Evolutionary conservation across 2,329 filamentous ascomycete species (phyloP).

Genomic region (Graphilbum sp.): DNA sequence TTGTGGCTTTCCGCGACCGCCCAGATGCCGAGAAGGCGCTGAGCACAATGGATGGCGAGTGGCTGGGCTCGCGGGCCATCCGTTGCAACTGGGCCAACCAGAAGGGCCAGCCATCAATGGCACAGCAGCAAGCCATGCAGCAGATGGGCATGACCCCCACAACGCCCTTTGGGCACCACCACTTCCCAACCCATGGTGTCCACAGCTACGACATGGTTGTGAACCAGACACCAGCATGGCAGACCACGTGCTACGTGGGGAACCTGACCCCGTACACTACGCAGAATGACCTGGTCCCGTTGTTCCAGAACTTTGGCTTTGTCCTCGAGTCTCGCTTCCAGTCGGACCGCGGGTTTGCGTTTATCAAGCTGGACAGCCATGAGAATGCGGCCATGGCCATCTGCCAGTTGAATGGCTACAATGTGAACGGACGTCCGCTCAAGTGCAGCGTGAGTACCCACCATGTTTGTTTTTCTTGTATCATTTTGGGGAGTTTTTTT

Average conservation of each 20-base stretch:
- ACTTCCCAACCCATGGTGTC: constrained; percentile 92
- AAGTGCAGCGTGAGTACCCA: constrained; percentile 84
- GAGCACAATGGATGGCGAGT: constrained; percentile 97
- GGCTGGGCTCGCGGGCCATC: constrained; percentile 94
- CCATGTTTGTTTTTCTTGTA: not conserved
- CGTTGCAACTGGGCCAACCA: constrained; percentile 99
- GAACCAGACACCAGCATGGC: constrained; percentile 88
- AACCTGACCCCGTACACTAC: constrained; percentile 94
- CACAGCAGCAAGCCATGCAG: constrained; percentile 91
- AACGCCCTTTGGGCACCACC: constrained; percentile 89
- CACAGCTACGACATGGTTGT: constrained; percentile 97
- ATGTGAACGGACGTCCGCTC: constrained; percentile 87
- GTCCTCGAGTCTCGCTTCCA: constrained; percentile 97
- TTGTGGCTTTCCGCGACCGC: constrained; percentile 92
- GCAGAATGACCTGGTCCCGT: constrained; percentile 86
- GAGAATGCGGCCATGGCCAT: constrained; percentile 98
- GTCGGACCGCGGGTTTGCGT: constrained; percentile 92
- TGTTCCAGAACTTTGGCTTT: constrained; percentile 97
- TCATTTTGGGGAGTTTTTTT: not conserved
- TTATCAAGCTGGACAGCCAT: constrained; percentile 98
- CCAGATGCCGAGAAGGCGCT: constrained; percentile 88
- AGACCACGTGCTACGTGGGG: constrained; percentile 95
- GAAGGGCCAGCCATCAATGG: constrained; percentile 97
- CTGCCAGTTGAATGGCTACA: constrained; percentile 94
- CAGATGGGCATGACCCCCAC: constrained; percentile 97